Evolutionary conservation across 2,329 filamentous ascomycete genomes (phyloP).

Genomic region (Fusarium sp.): DNA sequence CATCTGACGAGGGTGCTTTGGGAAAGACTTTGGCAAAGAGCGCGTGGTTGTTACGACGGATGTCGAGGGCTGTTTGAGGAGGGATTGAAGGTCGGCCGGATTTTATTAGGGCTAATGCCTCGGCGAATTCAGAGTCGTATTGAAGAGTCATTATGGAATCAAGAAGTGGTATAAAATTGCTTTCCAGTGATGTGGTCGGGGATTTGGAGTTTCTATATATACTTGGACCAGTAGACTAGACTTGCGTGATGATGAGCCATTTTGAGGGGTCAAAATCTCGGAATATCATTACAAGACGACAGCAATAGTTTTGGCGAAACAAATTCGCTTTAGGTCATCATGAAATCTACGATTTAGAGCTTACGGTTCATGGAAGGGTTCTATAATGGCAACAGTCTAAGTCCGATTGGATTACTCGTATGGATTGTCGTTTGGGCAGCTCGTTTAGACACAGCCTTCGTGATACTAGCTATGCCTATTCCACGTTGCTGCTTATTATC

Average conservation of each 20-base stretch:
- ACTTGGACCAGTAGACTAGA: neutral
- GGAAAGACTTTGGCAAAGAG: conserved; percentile 23
- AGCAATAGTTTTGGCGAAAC: neutral
- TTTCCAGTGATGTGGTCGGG: neutral
- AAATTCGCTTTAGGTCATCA: too few species aligned
- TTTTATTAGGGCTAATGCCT: conserved; percentile 25
- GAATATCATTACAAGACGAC: neutral
- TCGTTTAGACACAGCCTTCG: neutral
- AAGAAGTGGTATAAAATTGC: neutral
- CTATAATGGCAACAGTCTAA: neutral
- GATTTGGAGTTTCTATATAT: conserved; percentile 14
- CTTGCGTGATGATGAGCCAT: neutral
- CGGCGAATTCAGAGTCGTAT: conserved; percentile 39
- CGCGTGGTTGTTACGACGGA: conserved; percentile 18
- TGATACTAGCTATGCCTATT: neutral
- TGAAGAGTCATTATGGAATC: conserved; percentile 22
- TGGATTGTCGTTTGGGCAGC: conserved; percentile 1
- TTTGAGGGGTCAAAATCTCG: neutral
- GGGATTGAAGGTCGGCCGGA: conserved; percentile 11
- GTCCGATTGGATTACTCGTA: conserved; percentile 9
- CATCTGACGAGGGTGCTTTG: neutral
- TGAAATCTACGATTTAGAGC: too few species aligned
- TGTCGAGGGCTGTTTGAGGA: conserved; percentile 25
- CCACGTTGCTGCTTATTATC: neutral
- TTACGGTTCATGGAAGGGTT: neutral